A percentile compares a stretch with the other conserved stretches of the same genome.
Conservation (phyloP, 208 protist species). For the Crithidia fasciculata region DNA sequence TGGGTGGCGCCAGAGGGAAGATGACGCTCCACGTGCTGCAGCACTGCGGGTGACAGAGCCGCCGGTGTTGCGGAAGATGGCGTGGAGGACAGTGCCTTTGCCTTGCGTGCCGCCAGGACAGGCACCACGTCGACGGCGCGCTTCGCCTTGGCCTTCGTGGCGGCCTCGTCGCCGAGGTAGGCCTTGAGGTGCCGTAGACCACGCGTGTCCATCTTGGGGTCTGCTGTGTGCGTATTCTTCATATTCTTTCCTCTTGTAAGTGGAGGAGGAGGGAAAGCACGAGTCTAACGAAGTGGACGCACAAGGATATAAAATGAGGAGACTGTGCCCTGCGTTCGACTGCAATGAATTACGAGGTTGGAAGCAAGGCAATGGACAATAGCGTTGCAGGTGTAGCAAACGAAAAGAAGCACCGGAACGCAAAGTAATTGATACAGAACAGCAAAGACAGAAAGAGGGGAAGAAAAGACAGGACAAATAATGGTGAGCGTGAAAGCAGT, state of each 20-base stretch:
- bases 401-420: too few species aligned
- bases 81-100: background rate
- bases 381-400: too few species aligned
- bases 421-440: background rate
- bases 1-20: constrained; percentile 14
- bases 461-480: background rate
- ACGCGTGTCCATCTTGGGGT: constrained; percentile 35
- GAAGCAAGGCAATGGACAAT: too few species aligned
- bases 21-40: constrained; percentile 25
- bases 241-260: too few species aligned
- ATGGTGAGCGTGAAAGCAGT: too few species aligned
- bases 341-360: too few species aligned
- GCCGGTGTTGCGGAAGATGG: background rate
- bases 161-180: constrained; percentile 42
- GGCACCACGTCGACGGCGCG: constrained; percentile 62
- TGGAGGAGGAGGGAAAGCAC: too few species aligned
- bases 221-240: too few species aligned
- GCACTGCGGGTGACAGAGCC: constrained; percentile 15
- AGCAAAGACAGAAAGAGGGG: background rate
- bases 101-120: constrained; percentile 39
- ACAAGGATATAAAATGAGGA: too few species aligned
- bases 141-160: constrained; percentile 43
- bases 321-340: too few species aligned
- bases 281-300: too few species aligned
- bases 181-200: constrained; percentile 53